Evolutionary conservation across 2,329 filamentous ascomycete species (phyloP), one percentile per base, ranked within the genome.

Genomic region (Fusarium sp.): DNA sequence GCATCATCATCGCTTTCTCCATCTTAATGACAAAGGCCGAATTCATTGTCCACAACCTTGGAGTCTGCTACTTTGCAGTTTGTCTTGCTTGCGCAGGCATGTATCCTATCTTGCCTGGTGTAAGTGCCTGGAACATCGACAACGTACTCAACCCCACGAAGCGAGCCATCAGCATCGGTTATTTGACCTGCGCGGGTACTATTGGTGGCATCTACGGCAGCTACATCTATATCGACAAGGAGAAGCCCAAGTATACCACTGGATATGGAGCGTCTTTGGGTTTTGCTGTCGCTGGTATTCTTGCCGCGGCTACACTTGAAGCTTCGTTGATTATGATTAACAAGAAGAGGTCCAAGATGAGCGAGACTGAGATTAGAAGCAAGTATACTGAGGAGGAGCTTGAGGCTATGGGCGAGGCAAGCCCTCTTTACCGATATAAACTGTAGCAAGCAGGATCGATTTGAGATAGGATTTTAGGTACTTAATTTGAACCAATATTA

Each of bases 91-190:
- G 61, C 29, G 75, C 80, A 12, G 80, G 81, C 26, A 74, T 81
- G 58, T 81, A 81, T 20, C 79, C 79, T 1, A 72, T 75, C 13
- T 39, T 69, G 10, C 79, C 80, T 3, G 78, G 74, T 5, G 75
- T 69, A 12, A 79, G 76, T 21, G 76, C 79, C 3, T 81, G 80
- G 80, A 79, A 76, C 12, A 68, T 78, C 7, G 76, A 76, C 59
- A 82, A 82, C 33, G 73, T 77, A 2, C 75, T 77, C 0, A 74
- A 75, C 6, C 74, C 79, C 0, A 73, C 73, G 0, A 82, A 79
- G 49, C 69, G 79, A 2, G 78, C 78, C 0, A 74, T 79, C 39
- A 79, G 77, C 2, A 80, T 80, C 39, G 80, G 74, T 0, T 77
- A 74, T 9, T 65, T 81, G 4, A 78, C 80, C 12, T 71, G 67